Conservation (phyloP, 1,139 yeast genomes). For the Meyerozyma guilliermondii region DNA sequence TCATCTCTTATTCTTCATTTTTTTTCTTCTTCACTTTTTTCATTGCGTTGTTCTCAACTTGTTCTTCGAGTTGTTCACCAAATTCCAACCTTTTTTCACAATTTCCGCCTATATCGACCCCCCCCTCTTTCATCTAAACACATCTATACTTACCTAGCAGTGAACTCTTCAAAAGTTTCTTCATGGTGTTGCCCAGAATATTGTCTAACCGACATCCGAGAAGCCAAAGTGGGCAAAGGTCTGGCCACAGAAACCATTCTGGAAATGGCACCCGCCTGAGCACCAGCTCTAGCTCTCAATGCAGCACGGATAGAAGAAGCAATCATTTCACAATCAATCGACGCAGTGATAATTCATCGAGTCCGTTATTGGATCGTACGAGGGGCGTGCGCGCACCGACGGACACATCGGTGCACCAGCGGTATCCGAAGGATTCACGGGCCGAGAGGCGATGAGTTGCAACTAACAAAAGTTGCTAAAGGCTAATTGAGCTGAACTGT, state of each 20-base stretch:
- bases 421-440: background rate
- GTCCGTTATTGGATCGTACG: conserved; percentile 9
- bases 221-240: background rate
- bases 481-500: too few species aligned
- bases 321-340: conserved; percentile 26
- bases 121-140: background rate
- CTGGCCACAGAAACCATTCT: conserved; percentile 15
- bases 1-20: too few species aligned
- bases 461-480: too few species aligned
- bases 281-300: conserved; percentile 37
- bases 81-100: too few species aligned
- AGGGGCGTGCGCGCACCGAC: conserved; percentile 12
- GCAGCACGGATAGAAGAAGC: conserved; percentile 51
- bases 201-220: conserved; percentile 37
- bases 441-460: too few species aligned
- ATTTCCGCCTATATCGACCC: too few species aligned
- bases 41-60: too few species aligned
- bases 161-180: conserved; percentile 93
- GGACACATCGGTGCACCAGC: background rate
- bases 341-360: background rate
- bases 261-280: conserved; percentile 19
- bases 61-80: too few species aligned
- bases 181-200: conserved; percentile 76
- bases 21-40: too few species aligned
- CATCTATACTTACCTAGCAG: conserved; percentile 50